phyloP scores from a whole-genome alignment of 163 green algal species.

The Scenedesmus sp. region DNA sequence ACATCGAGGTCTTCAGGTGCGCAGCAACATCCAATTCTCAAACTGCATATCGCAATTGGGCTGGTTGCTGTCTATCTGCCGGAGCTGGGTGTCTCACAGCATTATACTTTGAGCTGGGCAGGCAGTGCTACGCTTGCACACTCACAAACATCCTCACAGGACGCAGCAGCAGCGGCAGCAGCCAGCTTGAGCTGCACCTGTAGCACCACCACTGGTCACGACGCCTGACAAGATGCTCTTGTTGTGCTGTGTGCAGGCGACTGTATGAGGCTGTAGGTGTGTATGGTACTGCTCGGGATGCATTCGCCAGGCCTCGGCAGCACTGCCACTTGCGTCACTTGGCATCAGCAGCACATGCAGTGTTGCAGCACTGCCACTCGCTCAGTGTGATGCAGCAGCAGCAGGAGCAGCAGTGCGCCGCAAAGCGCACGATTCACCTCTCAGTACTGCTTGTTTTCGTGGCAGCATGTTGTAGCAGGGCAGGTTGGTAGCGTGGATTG shows the following conservation, averaged over 20 bases:
- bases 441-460: neutral
- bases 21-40: neutral
- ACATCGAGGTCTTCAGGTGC: constrained; percentile 73
- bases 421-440: no score
- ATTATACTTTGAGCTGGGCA: no score
- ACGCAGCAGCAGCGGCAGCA: neutral
- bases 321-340: no score
- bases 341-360: no score
- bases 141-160: neutral
- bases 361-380: neutral
- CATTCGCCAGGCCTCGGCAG: neutral
- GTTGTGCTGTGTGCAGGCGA: constrained; percentile 62
- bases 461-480: no score
- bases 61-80: no score
- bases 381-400: neutral
- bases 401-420: neutral
- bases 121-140: no score
- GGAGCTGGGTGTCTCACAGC: no score
- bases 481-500: no score
- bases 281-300: neutral
- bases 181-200: neutral
- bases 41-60: no score
- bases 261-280: constrained; percentile 79
- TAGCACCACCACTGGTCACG: neutral
- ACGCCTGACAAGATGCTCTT: neutral